A percentile compares a stretch with the other conserved stretches of the same genome.
Evolutionary conservation across 768 basidiomycete species (phyloP).

Genomic region (Calocybe cyanea): DNA sequence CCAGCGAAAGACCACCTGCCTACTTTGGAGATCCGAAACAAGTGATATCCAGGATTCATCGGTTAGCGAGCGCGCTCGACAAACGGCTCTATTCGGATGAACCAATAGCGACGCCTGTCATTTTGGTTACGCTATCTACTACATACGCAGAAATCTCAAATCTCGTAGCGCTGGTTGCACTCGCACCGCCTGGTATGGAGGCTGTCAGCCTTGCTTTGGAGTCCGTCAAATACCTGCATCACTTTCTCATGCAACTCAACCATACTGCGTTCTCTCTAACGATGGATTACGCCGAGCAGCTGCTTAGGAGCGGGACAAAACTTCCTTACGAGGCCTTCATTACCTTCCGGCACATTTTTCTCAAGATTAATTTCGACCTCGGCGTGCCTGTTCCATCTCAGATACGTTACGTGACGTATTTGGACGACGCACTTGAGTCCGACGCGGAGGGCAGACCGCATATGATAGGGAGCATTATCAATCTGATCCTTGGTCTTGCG

Average conservation of each 20-base stretch:
- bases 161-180: conserved; percentile 18
- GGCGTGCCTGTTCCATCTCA: conserved; percentile 23
- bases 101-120: conserved; percentile 4
- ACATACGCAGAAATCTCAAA: conserved; percentile 8
- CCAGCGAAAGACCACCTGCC: not conserved
- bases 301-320: conserved; percentile 15
- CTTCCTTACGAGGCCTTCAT: conserved; percentile 35
- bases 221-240: conserved; percentile 18
- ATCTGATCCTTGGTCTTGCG: conserved; percentile 26
- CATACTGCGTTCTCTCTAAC: conserved; percentile 28
- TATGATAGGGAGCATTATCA: conserved; percentile 27
- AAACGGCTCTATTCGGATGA: conserved; percentile 1
- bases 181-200: conserved; percentile 7
- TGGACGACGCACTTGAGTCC: conserved; percentile 28
- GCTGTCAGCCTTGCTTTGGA: conserved; percentile 16
- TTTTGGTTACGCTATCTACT: conserved; percentile 3
- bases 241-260: conserved; percentile 24
- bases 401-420: conserved; percentile 20
- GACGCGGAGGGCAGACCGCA: conserved; percentile 17
- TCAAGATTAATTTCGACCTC: conserved; percentile 23
- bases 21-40: not conserved
- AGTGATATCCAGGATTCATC: not conserved
- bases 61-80: not conserved
- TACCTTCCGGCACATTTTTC: conserved; percentile 32
- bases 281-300: conserved; percentile 24